These are phyloP conservation scores for Blastocystis sp. DNA, from an alignment of 352 stramenopile genomes.

Conservation along the genomic window DNA sequence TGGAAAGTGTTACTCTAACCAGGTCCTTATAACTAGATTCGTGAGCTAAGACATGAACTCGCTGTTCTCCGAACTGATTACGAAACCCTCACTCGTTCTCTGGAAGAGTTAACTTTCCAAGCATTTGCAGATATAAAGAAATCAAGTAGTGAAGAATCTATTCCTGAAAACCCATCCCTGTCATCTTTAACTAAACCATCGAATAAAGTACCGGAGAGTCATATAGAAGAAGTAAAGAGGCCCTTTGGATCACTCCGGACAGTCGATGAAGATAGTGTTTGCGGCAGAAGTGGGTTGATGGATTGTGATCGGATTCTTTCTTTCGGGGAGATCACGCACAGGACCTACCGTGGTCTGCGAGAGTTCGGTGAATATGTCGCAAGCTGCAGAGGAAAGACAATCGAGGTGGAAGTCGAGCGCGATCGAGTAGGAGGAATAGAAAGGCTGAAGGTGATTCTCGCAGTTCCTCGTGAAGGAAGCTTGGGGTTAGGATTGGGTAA, in stretches of 20 bases:
- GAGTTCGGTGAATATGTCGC: conserved; percentile 21
- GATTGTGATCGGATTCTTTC: conserved; percentile 20
- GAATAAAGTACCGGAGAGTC: background rate
- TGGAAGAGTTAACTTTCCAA: background rate
- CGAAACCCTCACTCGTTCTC: background rate
- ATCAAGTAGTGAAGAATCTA: background rate
- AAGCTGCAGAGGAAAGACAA: background rate
- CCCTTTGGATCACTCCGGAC: conserved; percentile 9
- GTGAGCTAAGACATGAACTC: background rate
- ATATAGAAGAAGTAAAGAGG: background rate
- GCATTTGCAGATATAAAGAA: conserved; percentile 7
- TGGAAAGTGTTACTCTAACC: background rate
- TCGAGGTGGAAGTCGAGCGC: background rate
- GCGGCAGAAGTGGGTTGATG: background rate
- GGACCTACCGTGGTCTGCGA: background rate
- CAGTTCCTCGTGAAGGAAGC: background rate
- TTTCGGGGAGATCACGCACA: background rate
- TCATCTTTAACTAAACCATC: background rate
- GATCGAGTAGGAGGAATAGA: background rate
- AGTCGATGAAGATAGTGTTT: background rate
- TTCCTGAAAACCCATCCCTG: background rate
- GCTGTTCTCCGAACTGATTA: conserved; percentile 45
- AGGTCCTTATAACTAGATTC: background rate
- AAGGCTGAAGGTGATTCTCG: background rate
- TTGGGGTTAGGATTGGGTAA: background rate